Evolutionary conservation across 345 rosid species (phyloP).

Genomic region (Turnera subulata): DNA sequence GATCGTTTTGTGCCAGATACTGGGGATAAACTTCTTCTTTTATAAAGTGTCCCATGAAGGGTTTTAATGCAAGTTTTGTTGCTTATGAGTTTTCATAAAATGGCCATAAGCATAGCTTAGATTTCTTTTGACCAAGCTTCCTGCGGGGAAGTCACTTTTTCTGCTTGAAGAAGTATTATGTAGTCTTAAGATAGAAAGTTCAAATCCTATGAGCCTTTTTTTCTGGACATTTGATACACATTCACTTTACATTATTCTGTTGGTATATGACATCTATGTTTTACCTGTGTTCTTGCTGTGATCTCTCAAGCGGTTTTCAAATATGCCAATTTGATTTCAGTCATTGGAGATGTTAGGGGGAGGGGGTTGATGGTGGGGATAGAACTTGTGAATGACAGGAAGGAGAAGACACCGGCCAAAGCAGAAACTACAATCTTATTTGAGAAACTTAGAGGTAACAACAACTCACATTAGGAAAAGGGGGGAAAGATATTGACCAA

Average conservation of each 20-base stretch:
- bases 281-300: neutral
- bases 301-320: neutral
- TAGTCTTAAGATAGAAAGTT: neutral
- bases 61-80: neutral
- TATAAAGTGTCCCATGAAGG: neutral
- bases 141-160: neutral
- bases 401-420: conserved; percentile 82
- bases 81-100: neutral
- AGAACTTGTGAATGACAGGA: conserved; percentile 76
- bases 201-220: neutral
- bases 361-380: conserved; percentile 86
- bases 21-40: neutral
- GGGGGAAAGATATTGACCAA: neutral
- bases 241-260: too few relatives aligned
- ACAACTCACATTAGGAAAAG: neutral
- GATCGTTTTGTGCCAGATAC: neutral
- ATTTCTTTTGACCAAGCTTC: neutral
- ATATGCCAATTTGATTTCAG: conserved; percentile 32
- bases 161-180: too few relatives aligned
- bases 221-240: neutral
- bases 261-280: neutral
- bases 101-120: neutral
- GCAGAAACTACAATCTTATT: conserved; percentile 70
- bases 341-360: conserved; percentile 91
- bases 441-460: conserved; percentile 78